Base-by-base conservation (phyloP, 2,329 filamentous ascomycete species). In the Lithohypha guttulata region DNA sequence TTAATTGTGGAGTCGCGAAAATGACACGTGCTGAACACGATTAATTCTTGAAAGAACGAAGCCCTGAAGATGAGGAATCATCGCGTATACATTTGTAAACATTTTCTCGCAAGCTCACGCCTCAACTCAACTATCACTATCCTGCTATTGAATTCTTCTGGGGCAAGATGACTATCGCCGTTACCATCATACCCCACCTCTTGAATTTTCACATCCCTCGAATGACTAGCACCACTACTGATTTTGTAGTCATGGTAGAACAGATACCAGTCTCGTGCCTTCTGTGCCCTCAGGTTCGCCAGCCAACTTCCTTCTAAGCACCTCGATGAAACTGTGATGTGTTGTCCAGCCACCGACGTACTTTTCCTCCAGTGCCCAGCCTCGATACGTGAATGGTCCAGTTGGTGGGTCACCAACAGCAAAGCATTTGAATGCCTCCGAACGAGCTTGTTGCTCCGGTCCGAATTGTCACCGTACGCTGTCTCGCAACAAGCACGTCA, bases 241-340 rank as follows among this genome's bases (percentile, higher is more conserved):
- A 84, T 56, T 54, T 75, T 73, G 43, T 76, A 76, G 61, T 86
- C 82, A 55, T 86, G 82, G 56, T 85, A 77, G 57, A 86, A 86
- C 41, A 87, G 56, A 59, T 75, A 86, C 74, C 81, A 85, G n/a
- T 47, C 69, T 72, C 3, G 34, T 27, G n/a, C 34, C 34, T 5
- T 10, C n/a, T 5, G 23, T 28, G 4, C 13, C 23, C n/a, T 36
- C 23, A 8, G 7, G 9, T 28, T 36, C 34, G 17, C 23, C 34
- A 8, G 34, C 28, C 34, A 36, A 15, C 23, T 26, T 26, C n/a
- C 34, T 23, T 11, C 71, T 78, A 59, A 74, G 57, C 53, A 81
- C 84, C 64, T 85, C 79, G 7, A 79, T 79, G 49, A 87, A 79
- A 2, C 77, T 82, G 57, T 86, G 82, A 60, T 86, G 82, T 39